These are phyloP conservation scores for Fusarium sp. DNA, from an alignment of 2,329 filamentous ascomycete species.

Conservation along the genomic window DNA sequence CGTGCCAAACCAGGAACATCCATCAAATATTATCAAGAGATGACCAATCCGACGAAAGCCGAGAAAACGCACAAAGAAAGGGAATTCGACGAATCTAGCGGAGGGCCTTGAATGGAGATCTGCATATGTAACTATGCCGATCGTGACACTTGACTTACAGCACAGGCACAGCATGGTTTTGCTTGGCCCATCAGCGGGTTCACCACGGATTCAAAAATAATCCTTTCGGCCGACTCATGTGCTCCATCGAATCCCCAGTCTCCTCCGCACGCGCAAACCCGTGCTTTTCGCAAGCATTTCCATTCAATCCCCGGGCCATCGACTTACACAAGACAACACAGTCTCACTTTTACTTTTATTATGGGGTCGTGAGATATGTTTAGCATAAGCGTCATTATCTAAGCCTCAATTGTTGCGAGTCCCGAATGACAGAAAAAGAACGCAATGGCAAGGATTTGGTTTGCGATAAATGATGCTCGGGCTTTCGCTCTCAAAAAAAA, in stretches of 20 bases:
- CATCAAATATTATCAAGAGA: background rate
- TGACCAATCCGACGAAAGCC: slow-evolving; percentile 23
- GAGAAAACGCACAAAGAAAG: background rate
- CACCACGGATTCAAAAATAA: slow-evolving; percentile 21
- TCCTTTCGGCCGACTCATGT: slow-evolving; percentile 34
- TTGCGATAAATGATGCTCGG: background rate
- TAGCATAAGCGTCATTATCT: background rate
- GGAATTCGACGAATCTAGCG: background rate
- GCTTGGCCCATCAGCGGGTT: slow-evolving; percentile 18
- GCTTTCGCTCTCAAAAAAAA: background rate
- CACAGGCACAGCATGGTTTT: slow-evolving; percentile 11
- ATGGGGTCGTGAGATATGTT: slow-evolving; percentile 3
- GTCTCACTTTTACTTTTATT: background rate
- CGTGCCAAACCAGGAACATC: slow-evolving; percentile 30
- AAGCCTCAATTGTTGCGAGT: slow-evolving; percentile 4
- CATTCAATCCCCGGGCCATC: slow-evolving; percentile 34
- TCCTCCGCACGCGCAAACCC: slow-evolving; percentile 24
- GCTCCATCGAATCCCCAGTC: slow-evolving; percentile 31
- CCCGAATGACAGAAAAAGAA: background rate
- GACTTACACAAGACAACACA: background rate
- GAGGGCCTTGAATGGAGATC: slow-evolving; percentile 5
- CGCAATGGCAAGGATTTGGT: slow-evolving; percentile 3
- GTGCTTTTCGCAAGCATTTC: slow-evolving; percentile 28
- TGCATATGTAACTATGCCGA: slow-evolving; percentile 4
- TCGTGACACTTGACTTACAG: slow-evolving; percentile 9